Conservation (phyloP, 768 basidiomycete species). For the Neoboletus brunneissimus region DNA sequence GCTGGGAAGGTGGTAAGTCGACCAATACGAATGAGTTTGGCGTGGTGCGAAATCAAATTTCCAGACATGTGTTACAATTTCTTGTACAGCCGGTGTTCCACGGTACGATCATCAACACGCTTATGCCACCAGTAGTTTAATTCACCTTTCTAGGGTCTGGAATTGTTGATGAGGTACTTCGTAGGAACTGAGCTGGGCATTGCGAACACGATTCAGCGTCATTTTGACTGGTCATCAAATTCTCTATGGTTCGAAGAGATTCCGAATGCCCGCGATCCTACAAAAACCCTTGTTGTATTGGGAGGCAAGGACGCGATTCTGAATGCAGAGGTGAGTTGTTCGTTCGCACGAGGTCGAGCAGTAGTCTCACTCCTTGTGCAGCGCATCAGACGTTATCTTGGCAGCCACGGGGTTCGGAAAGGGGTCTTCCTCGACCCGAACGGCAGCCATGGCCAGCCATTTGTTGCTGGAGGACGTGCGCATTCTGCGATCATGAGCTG, state of each 20-base stretch:
- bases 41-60: not conserved
- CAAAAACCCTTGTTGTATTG: conserved; percentile 68
- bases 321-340: conserved; percentile 55
- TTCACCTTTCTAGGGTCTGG: conserved; percentile 52
- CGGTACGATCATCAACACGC: conserved; percentile 38
- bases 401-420: conserved; percentile 68
- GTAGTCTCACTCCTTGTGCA: conserved; percentile 26
- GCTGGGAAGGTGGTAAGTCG: conserved; percentile 86
- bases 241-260: conserved; percentile 91
- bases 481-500: conserved; percentile 61
- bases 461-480: conserved; percentile 50
- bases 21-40: not conserved
- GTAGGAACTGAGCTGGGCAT: conserved; percentile 86
- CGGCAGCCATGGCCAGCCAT: conserved; percentile 61
- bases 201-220: conserved; percentile 77
- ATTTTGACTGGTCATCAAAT: conserved; percentile 86
- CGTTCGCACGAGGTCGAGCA: not conserved
- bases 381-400: conserved; percentile 73
- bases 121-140: conserved; percentile 2
- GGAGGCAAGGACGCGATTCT: conserved; percentile 84
- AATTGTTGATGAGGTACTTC: conserved; percentile 84
- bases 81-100: conserved; percentile 67
- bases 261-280: conserved; percentile 67
- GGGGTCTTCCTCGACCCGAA: conserved; percentile 63
- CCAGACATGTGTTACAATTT: conserved; percentile 90